Evolutionary conservation across 2,329 filamentous ascomycete species (phyloP), one percentile per base, ranked within the genome.

Genomic region (Pseudocercospora macadamiae): DNA sequence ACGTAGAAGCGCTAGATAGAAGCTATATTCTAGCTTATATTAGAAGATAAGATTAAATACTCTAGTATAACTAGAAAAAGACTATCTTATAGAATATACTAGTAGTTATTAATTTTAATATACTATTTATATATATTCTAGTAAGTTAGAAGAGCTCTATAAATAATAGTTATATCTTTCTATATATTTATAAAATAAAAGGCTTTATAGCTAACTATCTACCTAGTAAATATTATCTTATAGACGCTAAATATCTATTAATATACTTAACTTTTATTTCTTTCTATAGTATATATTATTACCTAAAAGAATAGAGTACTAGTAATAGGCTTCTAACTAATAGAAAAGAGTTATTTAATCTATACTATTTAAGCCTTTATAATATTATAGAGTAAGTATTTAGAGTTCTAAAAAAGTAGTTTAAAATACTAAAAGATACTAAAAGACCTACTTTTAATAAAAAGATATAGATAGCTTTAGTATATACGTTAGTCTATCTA

Each of bases 101-200:
- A 19, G 34, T 39, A 36, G 51, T 54, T 18, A 32, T 54, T 39
- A 32, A 54, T 23, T 54, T 54, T 42, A 44, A 54, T 32, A 54
- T 54, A 16, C 32, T 39, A n/a, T 54, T 54, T 54, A 44, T 23
- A 4, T 54, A 39, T 23, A 32, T 54, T n/a, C 26, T 54, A 19
- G 23, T 26, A 21, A 34, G 51, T n/a, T 54, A 54, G 51, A 19
- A 54, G 51, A 34, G 51, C 30, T 54, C 51, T 54, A 42, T 34
- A 23, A 54, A 54, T 23, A 23, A 54, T 34, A 21, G 21, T 10
- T 12, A 19, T 12, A 16, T 54, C 21, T 28, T 54, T 42, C 34
- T 32, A 39, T 39, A 42, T 6, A 19, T 19, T 54, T 18, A 18
- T 18, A 39, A 39, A 28, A 26, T 23, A 34, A 16, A 54, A 16